phyloP scores from a whole-genome alignment of 2,329 filamentous ascomycete species.

The Fusarium mundagurra region DNA sequence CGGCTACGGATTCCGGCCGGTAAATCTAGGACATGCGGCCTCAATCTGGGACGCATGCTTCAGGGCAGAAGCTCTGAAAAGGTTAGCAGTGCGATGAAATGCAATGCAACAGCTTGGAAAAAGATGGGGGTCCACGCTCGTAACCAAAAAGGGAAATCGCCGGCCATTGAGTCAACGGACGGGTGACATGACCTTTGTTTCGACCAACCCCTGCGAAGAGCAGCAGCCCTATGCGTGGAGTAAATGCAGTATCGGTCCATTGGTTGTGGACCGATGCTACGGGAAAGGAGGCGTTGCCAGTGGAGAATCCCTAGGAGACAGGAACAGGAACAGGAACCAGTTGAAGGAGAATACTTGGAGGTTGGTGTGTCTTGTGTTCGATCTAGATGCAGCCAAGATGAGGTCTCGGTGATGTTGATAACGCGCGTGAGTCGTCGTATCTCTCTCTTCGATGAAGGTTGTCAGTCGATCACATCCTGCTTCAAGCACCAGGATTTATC shows the following conservation, averaged over 20 bases:
- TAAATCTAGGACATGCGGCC: conserved; percentile 27
- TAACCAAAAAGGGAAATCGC: conserved; percentile 36
- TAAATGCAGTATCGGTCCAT: conserved; percentile 27
- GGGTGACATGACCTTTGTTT: conserved; percentile 28
- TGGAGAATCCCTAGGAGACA: background rate
- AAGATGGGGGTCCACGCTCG: conserved; percentile 16
- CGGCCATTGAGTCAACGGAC: conserved; percentile 42
- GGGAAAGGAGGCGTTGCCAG: conserved; percentile 15
- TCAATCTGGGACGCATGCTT: conserved; percentile 22
- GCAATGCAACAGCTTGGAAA: conserved; percentile 12
- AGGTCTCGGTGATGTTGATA: conserved; percentile 1
- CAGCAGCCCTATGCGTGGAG: conserved; percentile 46
- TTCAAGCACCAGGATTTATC: background rate
- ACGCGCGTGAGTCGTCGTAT: conserved; percentile 2
- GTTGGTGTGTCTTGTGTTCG: conserved; percentile 5
- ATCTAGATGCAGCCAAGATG: background rate
- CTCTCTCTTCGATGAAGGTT: background rate
- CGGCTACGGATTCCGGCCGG: conserved; percentile 7
- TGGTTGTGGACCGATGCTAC: conserved; percentile 28
- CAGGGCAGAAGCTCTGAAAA: conserved; percentile 16
- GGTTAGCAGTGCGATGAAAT: conserved; percentile 30
- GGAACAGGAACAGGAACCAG: conserved; percentile 14
- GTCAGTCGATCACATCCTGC: conserved; percentile 10
- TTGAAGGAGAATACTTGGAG: conserved; percentile 11
- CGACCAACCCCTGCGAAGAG: conserved; percentile 27